These are phyloP conservation scores for Colletotrichum chrysophilum DNA, from an alignment of 2,329 filamentous ascomycete genomes.

Conservation along the genomic window DNA sequence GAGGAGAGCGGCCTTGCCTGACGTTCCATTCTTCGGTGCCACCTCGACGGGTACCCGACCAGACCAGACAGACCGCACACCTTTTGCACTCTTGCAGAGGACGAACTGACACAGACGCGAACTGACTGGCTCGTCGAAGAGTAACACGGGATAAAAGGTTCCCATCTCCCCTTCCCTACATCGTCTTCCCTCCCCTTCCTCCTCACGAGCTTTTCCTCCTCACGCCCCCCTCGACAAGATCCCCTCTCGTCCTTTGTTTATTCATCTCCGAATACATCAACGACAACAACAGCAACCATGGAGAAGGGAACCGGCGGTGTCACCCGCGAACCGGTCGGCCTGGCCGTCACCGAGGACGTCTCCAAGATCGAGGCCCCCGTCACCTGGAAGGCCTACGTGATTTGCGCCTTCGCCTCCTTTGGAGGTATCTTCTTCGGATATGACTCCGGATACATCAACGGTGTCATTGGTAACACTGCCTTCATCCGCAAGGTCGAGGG, in stretches of 20 bases:
- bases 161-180: conserved; percentile 1
- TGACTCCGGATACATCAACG: conserved; percentile 78
- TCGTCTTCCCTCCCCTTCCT: neutral
- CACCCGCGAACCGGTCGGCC: conserved; percentile 23
- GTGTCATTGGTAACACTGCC: conserved; percentile 57
- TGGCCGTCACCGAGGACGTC: conserved; percentile 55
- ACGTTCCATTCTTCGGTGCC: conserved; percentile 1
- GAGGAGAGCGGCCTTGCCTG: neutral
- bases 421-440: conserved; percentile 81
- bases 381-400: conserved; percentile 71
- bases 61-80: neutral
- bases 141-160: conserved; percentile 19
- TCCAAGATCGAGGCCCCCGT: conserved; percentile 70
- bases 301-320: conserved; percentile 19
- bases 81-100: too few relatives aligned
- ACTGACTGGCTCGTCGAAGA: conserved; percentile 5
- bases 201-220: conserved; percentile 15
- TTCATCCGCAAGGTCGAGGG: conserved; percentile 60
- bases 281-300: neutral
- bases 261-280: neutral
- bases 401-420: conserved; percentile 74
- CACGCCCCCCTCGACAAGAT: conserved; percentile 1
- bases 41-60: neutral
- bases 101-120: conserved; percentile 15
- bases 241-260: neutral